Base-by-base conservation (phyloP, 1,139 yeast genomes). In the Candida neerlandica region DNA sequence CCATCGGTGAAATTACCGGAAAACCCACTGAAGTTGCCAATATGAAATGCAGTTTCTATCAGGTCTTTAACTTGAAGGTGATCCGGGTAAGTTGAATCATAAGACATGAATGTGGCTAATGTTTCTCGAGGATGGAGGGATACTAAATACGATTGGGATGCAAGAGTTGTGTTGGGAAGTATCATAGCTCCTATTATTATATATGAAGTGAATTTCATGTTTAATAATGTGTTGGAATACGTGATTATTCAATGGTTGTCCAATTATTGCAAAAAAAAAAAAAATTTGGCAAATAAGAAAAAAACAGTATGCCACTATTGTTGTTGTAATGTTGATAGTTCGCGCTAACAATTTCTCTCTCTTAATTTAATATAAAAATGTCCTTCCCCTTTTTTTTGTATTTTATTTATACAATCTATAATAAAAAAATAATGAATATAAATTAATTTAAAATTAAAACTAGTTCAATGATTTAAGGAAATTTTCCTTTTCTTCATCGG, bases 21-120 rank as follows among this genome's bases (percentile, higher is more conserved):
- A 56, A 86, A 80, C 0, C 87, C 91, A 54, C 78, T 78, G 58
- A 85, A 84, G 26, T 73, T 72, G 0, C 91, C 92, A 56, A 87
- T 81, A 0, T 81, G 71, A 53, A 81, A 77, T 11, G 76, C 65
- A 35, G 70, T 69, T 14, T 69, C 67, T 30, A 83, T 75, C 33
- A 71, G 71, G 1, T 78, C 73, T 49, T 75, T 67, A 23, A 82
- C 67, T 55, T 77, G 58, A 44, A 63, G 62, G 18, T 64, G 58
- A 30, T 57, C 59, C 0, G 76, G 73, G 50, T 64, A 65, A 3
- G 60, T 60, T 11, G 62, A 18, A 41, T 79, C 82, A 47, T 64
- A 67, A 3, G 63, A 56, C 59, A 75, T 64, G 54, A 82, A 68
- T 41, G 70, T 63, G 39, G 78, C 75, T 48, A 78, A 51, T 0